Evolutionary conservation across 1,139 yeast species (phyloP).

Genomic region (Dujonia santamariae): DNA sequence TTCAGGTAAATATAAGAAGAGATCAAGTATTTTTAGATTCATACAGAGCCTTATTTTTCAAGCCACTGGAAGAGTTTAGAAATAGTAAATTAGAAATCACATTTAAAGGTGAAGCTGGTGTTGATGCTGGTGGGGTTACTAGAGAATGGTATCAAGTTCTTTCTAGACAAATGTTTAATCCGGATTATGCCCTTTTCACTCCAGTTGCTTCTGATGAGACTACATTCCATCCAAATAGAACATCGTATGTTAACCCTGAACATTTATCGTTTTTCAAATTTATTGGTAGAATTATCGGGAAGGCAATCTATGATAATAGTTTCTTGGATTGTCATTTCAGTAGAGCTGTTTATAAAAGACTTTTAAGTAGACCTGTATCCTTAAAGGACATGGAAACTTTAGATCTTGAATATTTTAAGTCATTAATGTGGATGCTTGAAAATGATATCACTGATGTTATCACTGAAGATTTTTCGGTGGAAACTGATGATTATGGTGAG

Average conservation of each 20-base stretch:
- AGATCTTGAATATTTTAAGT: constrained; percentile 89
- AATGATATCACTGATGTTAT: constrained; percentile 95
- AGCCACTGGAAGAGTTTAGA: constrained; percentile 71
- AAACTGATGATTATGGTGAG: constrained; percentile 92
- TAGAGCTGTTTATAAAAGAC: constrained; percentile 87
- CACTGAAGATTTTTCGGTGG: constrained; percentile 94
- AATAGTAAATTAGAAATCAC: constrained; percentile 71
- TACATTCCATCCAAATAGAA: constrained; percentile 93
- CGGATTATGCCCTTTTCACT: constrained; percentile 88
- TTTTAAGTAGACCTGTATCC: constrained; percentile 77
- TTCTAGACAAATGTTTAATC: constrained; percentile 93
- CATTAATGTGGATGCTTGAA: constrained; percentile 93
- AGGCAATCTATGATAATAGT: constrained; percentile 86
- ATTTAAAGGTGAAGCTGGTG: constrained; percentile 93
- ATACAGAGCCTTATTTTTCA: constrained; percentile 79
- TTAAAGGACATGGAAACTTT: constrained; percentile 93
- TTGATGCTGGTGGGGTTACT: constrained; percentile 98
- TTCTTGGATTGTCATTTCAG: constrained; percentile 94
- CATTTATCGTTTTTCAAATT: constrained; percentile 91
- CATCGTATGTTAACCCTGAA: constrained; percentile 90
- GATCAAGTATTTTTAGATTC: constrained; percentile 93
- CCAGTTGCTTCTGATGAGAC: constrained; percentile 93
- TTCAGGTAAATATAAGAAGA: constrained; percentile 72
- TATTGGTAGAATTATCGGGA: constrained; percentile 91
- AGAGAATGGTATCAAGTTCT: constrained; percentile 97